Conservation (phyloP, 2,329 filamentous ascomycete genomes). For the Rhexocercosporidium sp. region DNA sequence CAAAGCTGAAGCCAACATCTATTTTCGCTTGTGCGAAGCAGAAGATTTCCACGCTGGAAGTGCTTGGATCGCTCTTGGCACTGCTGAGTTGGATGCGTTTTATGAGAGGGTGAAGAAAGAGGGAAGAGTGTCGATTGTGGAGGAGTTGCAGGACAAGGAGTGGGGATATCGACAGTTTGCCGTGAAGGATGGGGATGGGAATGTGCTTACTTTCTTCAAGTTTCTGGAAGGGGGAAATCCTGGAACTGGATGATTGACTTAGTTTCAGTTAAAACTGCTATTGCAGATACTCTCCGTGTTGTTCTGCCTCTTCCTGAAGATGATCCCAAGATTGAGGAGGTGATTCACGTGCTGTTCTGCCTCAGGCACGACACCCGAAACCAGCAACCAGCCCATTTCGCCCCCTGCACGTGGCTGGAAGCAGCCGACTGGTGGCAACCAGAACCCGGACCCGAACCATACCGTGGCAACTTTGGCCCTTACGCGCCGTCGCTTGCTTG, state of each 20-base stretch:
- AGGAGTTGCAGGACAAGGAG: not conserved
- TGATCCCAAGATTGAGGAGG: too few relatives aligned
- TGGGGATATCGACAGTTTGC: constrained; percentile 2
- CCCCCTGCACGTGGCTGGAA: constrained; percentile 7
- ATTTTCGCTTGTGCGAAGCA: not conserved
- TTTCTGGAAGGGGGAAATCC: constrained; percentile 10
- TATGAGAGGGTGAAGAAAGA: not conserved
- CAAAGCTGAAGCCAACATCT: constrained; percentile 1
- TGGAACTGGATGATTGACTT: not conserved
- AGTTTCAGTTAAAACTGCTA: too few relatives aligned
- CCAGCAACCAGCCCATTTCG: not conserved
- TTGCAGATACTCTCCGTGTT: too few relatives aligned
- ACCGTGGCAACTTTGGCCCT: not conserved
- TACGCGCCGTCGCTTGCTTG: not conserved
- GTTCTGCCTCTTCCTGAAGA: too few relatives aligned
- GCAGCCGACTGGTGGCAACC: constrained; percentile 1
- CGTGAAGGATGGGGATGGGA: not conserved
- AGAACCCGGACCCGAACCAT: too few relatives aligned
- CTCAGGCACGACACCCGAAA: not conserved
- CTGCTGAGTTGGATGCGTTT: not conserved
- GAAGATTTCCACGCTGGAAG: not conserved
- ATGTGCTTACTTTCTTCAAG: not conserved
- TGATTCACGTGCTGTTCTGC: not conserved
- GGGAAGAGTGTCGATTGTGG: not conserved
- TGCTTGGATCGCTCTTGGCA: not conserved